A percentile compares a stretch with the other conserved stretches of the same genome.
phyloP scores from a whole-genome alignment of 1,139 yeast species.

The Sugiyamaella pinicola region DNA sequence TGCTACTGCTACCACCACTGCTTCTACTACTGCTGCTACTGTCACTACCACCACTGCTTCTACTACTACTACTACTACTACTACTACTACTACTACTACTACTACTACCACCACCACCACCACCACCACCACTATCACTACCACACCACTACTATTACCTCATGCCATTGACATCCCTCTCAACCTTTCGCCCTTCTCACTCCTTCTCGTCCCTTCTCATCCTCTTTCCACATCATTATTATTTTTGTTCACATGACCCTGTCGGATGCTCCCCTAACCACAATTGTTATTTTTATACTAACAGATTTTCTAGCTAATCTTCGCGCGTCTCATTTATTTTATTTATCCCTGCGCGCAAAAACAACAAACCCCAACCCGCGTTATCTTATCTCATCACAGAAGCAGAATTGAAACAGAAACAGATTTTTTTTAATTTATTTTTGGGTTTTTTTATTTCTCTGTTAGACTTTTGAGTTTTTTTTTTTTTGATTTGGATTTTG shows the following conservation, averaged over 20 bases:
- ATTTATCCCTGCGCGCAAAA: constrained; percentile 6
- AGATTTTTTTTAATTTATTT: background rate
- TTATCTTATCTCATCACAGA: constrained; percentile 12
- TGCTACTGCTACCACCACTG: too few relatives aligned
- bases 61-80: too few relatives aligned
- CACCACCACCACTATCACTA: too few relatives aligned
- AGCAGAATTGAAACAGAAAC: background rate
- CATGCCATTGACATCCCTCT: too few relatives aligned
- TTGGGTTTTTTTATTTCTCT: constrained; percentile 10
- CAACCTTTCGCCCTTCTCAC: background rate
- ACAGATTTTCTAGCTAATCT: constrained; percentile 7
- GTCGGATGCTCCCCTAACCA: background rate
- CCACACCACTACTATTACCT: too few relatives aligned
- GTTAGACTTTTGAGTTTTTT: background rate
- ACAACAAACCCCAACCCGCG: constrained; percentile 9
- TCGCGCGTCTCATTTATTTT: constrained; percentile 1
- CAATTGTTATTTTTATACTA: background rate
- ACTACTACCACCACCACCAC: too few relatives aligned
- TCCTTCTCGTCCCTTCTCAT: constrained; percentile 3
- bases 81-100: too few relatives aligned
- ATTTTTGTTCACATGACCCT: background rate
- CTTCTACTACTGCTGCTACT: too few relatives aligned
- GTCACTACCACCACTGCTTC: too few relatives aligned
- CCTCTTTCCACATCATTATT: too few relatives aligned
- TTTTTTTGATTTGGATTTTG: constrained; percentile 4